Conservation (phyloP, 306 rosid species). For the Prosopis cineraria region DNA sequence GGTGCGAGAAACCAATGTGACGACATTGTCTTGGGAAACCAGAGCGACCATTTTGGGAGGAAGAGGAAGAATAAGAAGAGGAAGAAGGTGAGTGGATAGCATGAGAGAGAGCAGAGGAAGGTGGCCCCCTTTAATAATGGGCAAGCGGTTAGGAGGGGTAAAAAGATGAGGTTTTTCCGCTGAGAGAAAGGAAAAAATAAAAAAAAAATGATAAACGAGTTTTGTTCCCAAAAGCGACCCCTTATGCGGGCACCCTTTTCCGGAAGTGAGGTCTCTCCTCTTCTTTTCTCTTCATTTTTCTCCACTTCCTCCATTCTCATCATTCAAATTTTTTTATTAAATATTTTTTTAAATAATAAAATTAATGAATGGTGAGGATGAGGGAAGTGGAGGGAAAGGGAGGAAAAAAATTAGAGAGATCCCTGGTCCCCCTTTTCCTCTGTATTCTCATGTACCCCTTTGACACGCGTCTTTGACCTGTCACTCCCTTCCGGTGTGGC, state of each 20-base stretch:
- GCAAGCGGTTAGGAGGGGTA: conserved; percentile 22
- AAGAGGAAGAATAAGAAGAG: not conserved
- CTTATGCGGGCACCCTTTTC: not conserved
- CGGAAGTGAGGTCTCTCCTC: no score
- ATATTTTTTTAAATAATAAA: no score
- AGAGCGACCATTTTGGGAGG: conserved; percentile 45
- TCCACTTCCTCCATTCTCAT: no score
- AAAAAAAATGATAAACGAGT: not conserved
- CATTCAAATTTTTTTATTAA: no score
- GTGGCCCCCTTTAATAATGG: conserved; percentile 36
- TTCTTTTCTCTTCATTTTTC: no score
- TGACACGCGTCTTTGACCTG: no score
- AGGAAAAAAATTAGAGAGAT: no score
- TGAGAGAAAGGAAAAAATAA: not conserved
- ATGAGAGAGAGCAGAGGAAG: not conserved
- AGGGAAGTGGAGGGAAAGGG: no score
- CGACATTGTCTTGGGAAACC: conserved; percentile 60
- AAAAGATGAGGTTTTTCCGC: not conserved
- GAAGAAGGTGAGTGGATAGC: conserved; percentile 41
- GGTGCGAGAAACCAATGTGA: conserved; percentile 80
- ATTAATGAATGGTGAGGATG: no score
- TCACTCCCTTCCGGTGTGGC: no score
- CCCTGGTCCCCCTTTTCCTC: no score
- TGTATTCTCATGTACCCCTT: no score
- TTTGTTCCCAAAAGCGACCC: not conserved